Evolutionary conservation across 805 yeast species (phyloP), one percentile per base, ranked within the genome.

Genomic region (Candida chauliodis): DNA sequence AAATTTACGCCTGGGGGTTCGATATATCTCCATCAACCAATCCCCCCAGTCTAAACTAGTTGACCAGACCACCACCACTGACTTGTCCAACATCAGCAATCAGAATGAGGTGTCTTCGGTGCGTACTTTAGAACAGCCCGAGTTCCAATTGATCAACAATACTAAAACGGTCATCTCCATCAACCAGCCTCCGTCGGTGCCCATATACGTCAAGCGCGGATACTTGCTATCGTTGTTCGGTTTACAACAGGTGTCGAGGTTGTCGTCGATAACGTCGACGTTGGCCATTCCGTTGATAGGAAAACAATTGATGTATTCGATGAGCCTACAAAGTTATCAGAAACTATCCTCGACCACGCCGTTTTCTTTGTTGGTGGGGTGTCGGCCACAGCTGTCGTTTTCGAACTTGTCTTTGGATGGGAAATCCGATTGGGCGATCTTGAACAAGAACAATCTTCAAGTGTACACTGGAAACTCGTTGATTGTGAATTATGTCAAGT

Each of bases 111-210:
- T 58, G 36, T 37, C 45, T 15, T 36, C 43, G 25, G 40, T 41
- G 23, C 45, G 45, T 26, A 37, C 55, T 4, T 42, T 54, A 29
- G 62, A 58, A 15, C 43, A 45, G 5, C 50, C 58, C 23, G 50
- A 55, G 19, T 64, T 75, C 18, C 34, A 30, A 13, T 34, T 37
- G 11, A 39, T 42, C 15, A 41, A 43, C 4, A 39, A 30, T 10
- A 41, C 44, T 5, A 43, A 35, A 16, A 61, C 78, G 0, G 62
- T 77, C 0, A 55, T 78, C 16, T 62, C 75, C 5, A 53, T 78
- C n/a, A 58, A 67, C 1, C 51, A 75, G n/a, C 79, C 81, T 1
- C 79, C 86, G 1, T 78, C 84, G 0, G 58, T 76, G 1, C 84
- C 85, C 0, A 55, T 78, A 2, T 61, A 64, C 43, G 56, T 78